A percentile compares a stretch with the other conserved stretches of the same genome.
phyloP scores from a whole-genome alignment of 306 rosid species.

The Abrus precatorius region DNA sequence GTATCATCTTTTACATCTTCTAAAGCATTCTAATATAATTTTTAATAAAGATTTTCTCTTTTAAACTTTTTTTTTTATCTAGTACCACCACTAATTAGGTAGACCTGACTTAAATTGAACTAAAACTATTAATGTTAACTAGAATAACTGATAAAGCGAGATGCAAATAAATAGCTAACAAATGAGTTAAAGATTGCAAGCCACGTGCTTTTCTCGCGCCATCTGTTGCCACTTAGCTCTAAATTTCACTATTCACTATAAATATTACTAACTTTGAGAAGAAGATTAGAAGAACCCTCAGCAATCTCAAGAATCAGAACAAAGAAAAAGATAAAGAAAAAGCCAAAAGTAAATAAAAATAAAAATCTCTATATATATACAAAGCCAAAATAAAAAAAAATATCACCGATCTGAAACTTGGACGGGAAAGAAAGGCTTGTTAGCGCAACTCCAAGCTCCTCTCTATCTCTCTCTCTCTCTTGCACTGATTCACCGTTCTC shows the following conservation, averaged over 20 bases:
- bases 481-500: constrained; percentile 7
- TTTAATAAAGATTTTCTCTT: too few relatives aligned
- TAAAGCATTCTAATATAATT: too few relatives aligned
- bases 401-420: constrained; percentile 35
- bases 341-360: not conserved
- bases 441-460: not conserved
- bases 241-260: not conserved
- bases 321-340: not conserved
- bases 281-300: not conserved
- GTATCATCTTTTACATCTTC: too few relatives aligned
- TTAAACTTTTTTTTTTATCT: too few relatives aligned
- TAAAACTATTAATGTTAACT: too few relatives aligned
- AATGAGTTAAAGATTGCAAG: not conserved
- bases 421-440: not conserved
- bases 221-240: not conserved
- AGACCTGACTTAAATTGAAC: too few relatives aligned
- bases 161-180: not conserved
- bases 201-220: constrained; percentile 11
- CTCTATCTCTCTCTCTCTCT: constrained; percentile 15
- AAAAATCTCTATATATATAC: not conserved
- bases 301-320: not conserved
- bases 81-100: too few relatives aligned
- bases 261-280: too few relatives aligned
- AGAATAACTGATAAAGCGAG: too few relatives aligned
- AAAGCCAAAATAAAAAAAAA: not conserved